Percentiles rank a stretch among this genome's conserved stretches.
Evolutionary conservation across 2,329 filamentous ascomycete species (phyloP).

Genomic region (Ophiostoma sp.): DNA sequence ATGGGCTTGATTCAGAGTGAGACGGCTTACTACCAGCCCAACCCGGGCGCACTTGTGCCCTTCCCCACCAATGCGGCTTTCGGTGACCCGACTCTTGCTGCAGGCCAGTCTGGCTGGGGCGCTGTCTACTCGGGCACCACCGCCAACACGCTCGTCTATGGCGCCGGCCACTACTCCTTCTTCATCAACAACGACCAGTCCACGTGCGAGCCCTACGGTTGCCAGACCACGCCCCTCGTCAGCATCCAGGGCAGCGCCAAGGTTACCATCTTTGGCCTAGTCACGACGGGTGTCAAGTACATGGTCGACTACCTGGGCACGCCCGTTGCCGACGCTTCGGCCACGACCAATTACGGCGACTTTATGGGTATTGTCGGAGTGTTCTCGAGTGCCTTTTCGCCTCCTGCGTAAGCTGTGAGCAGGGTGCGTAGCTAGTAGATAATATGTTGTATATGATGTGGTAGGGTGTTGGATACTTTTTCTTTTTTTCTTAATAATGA

Average conservation of each 20-base stretch:
- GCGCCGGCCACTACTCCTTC: slow-evolving; percentile 60
- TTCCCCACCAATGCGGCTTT: slow-evolving; percentile 36
- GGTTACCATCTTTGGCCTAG: slow-evolving; percentile 25
- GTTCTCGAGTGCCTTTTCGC: slow-evolving; percentile 16
- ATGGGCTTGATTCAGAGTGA: slow-evolving; percentile 69
- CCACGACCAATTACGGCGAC: slow-evolving; percentile 11
- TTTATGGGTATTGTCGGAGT: slow-evolving; percentile 18
- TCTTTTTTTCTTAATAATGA: background rate
- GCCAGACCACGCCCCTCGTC: slow-evolving; percentile 24
- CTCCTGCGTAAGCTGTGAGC: too few species aligned
- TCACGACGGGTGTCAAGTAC: slow-evolving; percentile 19
- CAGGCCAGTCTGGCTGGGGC: slow-evolving; percentile 53
- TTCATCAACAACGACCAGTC: slow-evolving; percentile 57
- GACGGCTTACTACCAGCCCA: slow-evolving; percentile 70
- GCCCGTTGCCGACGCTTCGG: background rate
- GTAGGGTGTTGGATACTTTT: background rate
- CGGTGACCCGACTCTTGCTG: slow-evolving; percentile 52
- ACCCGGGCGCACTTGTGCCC: slow-evolving; percentile 42
- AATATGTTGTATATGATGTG: background rate
- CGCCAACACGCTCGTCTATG: slow-evolving; percentile 53
- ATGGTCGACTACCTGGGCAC: slow-evolving; percentile 25
- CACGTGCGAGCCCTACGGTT: slow-evolving; percentile 33
- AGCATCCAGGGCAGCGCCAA: slow-evolving; percentile 19
- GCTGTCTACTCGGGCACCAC: slow-evolving; percentile 56
- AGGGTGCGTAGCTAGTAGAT: background rate